Conservation (phyloP, 2,329 filamentous ascomycete species). For the Xylaria sp. region DNA sequence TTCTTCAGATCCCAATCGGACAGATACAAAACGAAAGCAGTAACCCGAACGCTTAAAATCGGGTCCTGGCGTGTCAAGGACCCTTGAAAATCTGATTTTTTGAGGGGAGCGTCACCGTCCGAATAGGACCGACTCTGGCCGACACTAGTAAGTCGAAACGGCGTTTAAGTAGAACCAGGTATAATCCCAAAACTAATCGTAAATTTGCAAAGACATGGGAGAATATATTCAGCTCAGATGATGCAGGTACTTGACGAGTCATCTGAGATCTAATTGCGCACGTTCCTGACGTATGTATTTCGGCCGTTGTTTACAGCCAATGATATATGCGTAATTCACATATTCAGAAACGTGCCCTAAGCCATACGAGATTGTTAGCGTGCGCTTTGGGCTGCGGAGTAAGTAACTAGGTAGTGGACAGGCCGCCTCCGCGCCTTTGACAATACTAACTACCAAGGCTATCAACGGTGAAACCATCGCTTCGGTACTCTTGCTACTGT, state of each 20-base stretch:
- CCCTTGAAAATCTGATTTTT: neutral
- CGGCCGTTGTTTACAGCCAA: neutral
- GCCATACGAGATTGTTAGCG: constrained; percentile 1
- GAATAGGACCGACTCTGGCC: constrained; percentile 10
- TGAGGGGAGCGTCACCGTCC: neutral
- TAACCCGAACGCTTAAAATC: neutral
- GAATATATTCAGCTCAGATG: neutral
- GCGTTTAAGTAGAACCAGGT: neutral
- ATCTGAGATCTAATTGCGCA: neutral
- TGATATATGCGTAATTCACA: neutral
- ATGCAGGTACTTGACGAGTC: neutral
- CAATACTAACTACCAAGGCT: neutral
- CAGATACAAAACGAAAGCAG: neutral
- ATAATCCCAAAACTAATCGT: neutral
- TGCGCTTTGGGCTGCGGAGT: neutral
- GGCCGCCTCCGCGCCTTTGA: neutral
- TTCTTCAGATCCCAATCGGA: neutral
- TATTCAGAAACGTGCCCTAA: neutral
- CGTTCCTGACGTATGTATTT: neutral
- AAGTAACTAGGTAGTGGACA: neutral
- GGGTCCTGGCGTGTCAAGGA: neutral
- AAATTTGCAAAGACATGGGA: neutral
- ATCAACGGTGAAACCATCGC: neutral
- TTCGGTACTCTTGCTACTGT: neutral
- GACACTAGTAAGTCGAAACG: constrained; percentile 1